Percentiles rank a stretch among this genome's conserved stretches.
Conservation (phyloP, 2,329 filamentous ascomycete genomes). For the Fusarium pilosicola region DNA sequence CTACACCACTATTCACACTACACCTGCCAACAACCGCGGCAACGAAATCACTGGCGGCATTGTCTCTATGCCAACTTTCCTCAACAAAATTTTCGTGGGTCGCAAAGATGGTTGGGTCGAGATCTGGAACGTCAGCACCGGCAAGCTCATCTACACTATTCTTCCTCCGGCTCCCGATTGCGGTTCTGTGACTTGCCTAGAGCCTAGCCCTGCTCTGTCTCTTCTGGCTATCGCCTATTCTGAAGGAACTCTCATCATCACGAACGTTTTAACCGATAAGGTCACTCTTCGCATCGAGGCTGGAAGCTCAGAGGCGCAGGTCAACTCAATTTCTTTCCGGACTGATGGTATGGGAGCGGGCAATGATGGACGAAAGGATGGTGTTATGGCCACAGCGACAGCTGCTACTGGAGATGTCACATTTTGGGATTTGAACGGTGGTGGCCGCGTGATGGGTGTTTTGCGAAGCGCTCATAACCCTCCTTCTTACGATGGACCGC, state of each 20-base stretch:
- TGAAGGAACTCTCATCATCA: constrained; percentile 80
- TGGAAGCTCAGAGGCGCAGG: constrained; percentile 69
- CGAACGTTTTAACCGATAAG: constrained; percentile 83
- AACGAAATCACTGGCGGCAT: constrained; percentile 81
- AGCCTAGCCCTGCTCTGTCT: constrained; percentile 85
- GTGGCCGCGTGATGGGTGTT: constrained; percentile 86
- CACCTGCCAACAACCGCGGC: constrained; percentile 64
- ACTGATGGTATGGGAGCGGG: constrained; percentile 90
- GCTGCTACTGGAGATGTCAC: constrained; percentile 85
- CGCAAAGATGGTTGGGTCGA: constrained; percentile 89
- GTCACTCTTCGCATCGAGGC: constrained; percentile 75
- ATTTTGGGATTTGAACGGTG: constrained; percentile 94
- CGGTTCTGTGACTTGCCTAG: constrained; percentile 86
- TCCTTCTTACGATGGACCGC: constrained; percentile 63
- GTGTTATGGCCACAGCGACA: constrained; percentile 94
- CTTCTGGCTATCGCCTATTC: constrained; percentile 89
- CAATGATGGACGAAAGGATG: constrained; percentile 83
- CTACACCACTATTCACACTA: constrained; percentile 82
- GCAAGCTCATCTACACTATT: constrained; percentile 90
- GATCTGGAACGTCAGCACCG: constrained; percentile 97
- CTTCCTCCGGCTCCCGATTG: constrained; percentile 76
- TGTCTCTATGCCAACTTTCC: constrained; percentile 89
- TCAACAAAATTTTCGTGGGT: constrained; percentile 96
- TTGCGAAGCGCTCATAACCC: constrained; percentile 89
- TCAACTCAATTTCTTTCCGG: constrained; percentile 89